Evolutionary conservation across 148 eudicot species (phyloP), one percentile per base, ranked within the genome.

Genomic region (Cornus florida): DNA sequence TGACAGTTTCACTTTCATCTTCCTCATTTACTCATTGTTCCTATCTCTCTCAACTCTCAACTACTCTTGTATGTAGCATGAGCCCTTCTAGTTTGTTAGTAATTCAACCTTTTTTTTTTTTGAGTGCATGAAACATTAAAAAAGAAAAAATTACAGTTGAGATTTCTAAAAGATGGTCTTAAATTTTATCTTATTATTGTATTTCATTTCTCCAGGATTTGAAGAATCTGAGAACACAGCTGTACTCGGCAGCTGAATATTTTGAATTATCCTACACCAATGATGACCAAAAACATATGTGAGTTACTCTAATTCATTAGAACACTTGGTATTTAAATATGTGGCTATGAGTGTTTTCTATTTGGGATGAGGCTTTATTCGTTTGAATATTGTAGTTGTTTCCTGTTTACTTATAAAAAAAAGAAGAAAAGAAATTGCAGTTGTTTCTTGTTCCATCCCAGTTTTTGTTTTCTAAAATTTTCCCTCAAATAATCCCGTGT

Each of bases 201-300:
- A 12, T 56, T 81, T 65, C 12, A 65, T 78, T 19, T 82, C 80
- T 73, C 83, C 80, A 95, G 99, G 99, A 95, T 86, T 87, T 95
- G 91, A 92, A 88, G 88, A 92, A 95, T 84, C 78, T 95, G 86
- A 86, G 95, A 77, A 85, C 90, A 28, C 99, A 95, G 81, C 79
- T 95, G 62, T 93, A 95, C 83, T 84, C 98, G 28, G 99, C 99
- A 69, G 99, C 99, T 20, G 99, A 96, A 82, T 96, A 92, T 78
- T 96, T 96, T 80, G 99, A 96, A 81, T 38, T 84, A 64, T 91
- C 98, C 22, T 92, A 90, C 86, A 83, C 85, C 57, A 91, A 89
- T 35, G 97, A 96, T 73, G 92, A 92, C 79, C 91, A 94, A 86
- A 92, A 93, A 80, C 90, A 93, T 64, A 82, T 87, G 99, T 96